phyloP scores from a whole-genome alignment of 2,329 filamentous ascomycete genomes.

The Alternaria metachromatica region DNA sequence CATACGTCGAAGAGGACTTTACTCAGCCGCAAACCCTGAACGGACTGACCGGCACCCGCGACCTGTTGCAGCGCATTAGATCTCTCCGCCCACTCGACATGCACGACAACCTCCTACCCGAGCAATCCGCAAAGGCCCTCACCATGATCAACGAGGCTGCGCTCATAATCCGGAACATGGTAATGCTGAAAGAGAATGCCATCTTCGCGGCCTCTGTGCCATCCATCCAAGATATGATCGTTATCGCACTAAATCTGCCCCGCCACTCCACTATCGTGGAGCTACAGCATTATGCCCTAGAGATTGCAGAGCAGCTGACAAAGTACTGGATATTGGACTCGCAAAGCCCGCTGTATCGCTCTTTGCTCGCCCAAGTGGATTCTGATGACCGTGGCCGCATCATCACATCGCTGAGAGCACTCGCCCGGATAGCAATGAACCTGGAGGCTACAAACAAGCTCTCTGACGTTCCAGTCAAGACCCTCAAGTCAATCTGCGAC shows the following conservation, averaged over 20 bases:
- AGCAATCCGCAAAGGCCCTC: conserved; percentile 72
- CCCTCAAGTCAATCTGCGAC: conserved; percentile 72
- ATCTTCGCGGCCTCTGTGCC: conserved; percentile 77
- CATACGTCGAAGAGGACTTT: conserved; percentile 65
- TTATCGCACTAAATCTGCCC: conserved; percentile 81
- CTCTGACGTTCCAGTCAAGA: conserved; percentile 69
- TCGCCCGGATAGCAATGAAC: conserved; percentile 88
- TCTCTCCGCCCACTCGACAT: conserved; percentile 64
- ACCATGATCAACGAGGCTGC: conserved; percentile 84
- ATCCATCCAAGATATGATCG: conserved; percentile 80
- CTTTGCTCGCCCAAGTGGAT: conserved; percentile 65
- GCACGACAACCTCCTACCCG: conserved; percentile 73
- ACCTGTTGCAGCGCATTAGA: conserved; percentile 75
- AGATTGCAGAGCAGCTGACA: conserved; percentile 89
- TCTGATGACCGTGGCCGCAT: conserved; percentile 79
- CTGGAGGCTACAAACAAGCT: conserved; percentile 80
- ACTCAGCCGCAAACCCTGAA: conserved; percentile 63
- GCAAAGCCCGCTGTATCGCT: conserved; percentile 79
- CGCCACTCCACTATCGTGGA: conserved; percentile 75
- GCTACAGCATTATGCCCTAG: conserved; percentile 87
- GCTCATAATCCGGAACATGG: conserved; percentile 92
- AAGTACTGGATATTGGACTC: conserved; percentile 76
- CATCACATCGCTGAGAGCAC: conserved; percentile 77
- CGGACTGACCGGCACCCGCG: conserved; percentile 69
- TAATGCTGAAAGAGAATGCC: conserved; percentile 90